Percentiles rank a stretch among this genome's conserved stretches.
These are phyloP conservation scores for Neurospora crassa DNA, from an alignment of 2,329 filamentous ascomycete species.

Conservation along the genomic window DNA sequence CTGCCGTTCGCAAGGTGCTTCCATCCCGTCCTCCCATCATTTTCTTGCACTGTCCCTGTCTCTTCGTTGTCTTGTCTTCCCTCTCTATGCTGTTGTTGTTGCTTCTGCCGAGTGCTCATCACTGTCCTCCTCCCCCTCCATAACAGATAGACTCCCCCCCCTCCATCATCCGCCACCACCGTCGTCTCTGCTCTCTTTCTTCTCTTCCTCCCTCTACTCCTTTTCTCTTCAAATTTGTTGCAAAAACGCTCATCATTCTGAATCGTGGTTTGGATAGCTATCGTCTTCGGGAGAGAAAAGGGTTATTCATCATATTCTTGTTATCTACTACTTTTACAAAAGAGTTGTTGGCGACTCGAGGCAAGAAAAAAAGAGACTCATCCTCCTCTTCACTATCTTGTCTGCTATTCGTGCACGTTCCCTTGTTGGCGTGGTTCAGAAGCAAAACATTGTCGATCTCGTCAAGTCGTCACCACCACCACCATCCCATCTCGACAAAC, in stretches of 20 bases:
- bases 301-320: background rate
- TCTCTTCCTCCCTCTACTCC: background rate
- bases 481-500: background rate
- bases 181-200: slow-evolving; percentile 3
- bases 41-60: background rate
- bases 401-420: slow-evolving; percentile 1
- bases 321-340: background rate
- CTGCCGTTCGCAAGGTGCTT: slow-evolving; percentile 1
- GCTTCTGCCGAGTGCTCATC: background rate
- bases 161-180: slow-evolving; percentile 5
- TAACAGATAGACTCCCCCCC: background rate
- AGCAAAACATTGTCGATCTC: background rate
- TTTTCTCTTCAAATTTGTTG: background rate
- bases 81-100: background rate
- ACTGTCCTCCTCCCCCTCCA: background rate
- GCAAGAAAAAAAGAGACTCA: background rate
- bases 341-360: background rate
- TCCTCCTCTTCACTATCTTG: slow-evolving; percentile 1
- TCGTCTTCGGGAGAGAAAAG: background rate
- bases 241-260: background rate
- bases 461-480: background rate
- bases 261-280: slow-evolving; percentile 1
- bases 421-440: background rate
- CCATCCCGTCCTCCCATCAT: background rate
- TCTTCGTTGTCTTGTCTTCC: background rate